phyloP scores from a whole-genome alignment of 140 eudicot species.

The Bidens hawaiensis region DNA sequence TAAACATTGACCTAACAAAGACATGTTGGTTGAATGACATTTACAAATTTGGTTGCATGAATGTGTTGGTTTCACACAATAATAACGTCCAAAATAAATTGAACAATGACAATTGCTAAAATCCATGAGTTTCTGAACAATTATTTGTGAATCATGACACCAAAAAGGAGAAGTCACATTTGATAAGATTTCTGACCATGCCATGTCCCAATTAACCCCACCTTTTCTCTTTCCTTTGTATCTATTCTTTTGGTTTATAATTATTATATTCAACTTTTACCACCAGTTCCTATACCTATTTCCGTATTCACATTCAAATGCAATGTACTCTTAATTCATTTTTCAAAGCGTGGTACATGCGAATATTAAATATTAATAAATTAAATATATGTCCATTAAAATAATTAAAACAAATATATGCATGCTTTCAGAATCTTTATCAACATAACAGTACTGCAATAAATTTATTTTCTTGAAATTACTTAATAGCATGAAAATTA shows the following conservation, averaged over 20 bases:
- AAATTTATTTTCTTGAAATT: not conserved
- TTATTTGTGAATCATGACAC: conserved; percentile 41
- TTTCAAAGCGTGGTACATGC: conserved; percentile 2
- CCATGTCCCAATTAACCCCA: conserved; percentile 33
- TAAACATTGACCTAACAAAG: not conserved
- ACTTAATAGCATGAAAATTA: not conserved
- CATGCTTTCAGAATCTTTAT: not conserved
- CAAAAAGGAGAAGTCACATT: conserved; percentile 36
- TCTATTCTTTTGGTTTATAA: conserved; percentile 6
- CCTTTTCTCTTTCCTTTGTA: not conserved
- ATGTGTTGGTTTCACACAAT: conserved; percentile 3
- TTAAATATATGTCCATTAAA: no score
- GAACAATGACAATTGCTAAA: conserved; percentile 34
- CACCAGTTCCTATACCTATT: not conserved
- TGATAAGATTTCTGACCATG: conserved; percentile 35
- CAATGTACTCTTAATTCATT: not conserved
- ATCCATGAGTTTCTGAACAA: conserved; percentile 33
- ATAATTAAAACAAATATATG: no score
- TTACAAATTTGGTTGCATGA: not conserved
- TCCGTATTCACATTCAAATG: not conserved
- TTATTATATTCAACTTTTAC: not conserved
- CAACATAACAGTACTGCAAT: not conserved
- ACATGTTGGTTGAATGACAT: not conserved
- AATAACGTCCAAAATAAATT: not conserved
- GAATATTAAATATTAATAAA: not conserved